Base-by-base conservation (phyloP, 2,329 filamentous ascomycete genomes). In the Penicillium psychrosexuale region DNA sequence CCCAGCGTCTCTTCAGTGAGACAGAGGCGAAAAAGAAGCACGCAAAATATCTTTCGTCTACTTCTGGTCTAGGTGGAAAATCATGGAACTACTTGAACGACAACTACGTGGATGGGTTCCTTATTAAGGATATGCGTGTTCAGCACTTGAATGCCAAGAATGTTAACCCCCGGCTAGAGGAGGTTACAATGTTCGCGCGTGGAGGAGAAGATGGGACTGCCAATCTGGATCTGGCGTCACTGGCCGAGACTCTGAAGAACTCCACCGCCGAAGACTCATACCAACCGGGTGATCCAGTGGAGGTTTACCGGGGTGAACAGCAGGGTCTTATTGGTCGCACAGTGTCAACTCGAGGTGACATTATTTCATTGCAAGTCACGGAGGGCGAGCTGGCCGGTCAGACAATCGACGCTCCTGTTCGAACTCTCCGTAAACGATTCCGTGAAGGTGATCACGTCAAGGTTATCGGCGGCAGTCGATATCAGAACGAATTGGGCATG, bases 371-470 rank as follows among this genome's bases (percentile, higher is more conserved):
- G 67, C 80, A 84, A 56, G 91, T 97, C 15, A 88, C 85, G 1
- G 88, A 95, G 67, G 94, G 94, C 44, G 87, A 89, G 38, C 80
- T 97, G 28, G 80, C 78, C 48, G 93, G 92, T 9, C 89, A 96
- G 70, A 86, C 83, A 5, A 94, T 99, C 43, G 93, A 97, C 70
- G 92, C 96, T 11, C 94, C 94, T 1, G 88, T 91, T 59, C 95
- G 94, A 75, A 90, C 90, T 42, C 81, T 99, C 27, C 89, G 94
- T 55, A 99, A 99, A 76, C 84, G 90, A 30, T 99, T 99, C 82
- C 86, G 84, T 61, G 83, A 92, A 59, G 94, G 94, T 79, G 94
- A 99, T 68, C 94, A 99, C 69, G 94, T 99, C 78, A 97, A 97
- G 78, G 94, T 99, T 63, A 96, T 97, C 70, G 93, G 94, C 52